phyloP scores from a whole-genome alignment of 345 rosid genomes.

The Aquilaria yunnanensis region DNA sequence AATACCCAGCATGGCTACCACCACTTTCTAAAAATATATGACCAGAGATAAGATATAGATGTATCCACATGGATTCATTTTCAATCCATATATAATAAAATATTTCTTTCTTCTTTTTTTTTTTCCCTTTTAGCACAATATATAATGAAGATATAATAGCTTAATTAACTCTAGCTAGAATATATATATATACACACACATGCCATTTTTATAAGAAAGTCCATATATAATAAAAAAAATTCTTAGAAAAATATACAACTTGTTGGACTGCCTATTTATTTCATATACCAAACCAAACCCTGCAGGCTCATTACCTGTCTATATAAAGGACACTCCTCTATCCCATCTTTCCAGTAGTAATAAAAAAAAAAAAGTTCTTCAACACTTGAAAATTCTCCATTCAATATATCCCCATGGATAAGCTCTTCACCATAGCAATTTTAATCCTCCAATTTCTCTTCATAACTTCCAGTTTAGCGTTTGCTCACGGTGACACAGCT shows the following conservation, averaged over 20 bases:
- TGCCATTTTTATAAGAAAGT: no score
- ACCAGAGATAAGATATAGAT: background rate
- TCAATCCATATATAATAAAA: no score
- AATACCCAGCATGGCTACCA: background rate
- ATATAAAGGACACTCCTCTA: constrained; percentile 19
- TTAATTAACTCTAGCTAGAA: no score
- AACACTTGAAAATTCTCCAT: background rate
- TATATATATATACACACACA: no score
- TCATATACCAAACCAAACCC: no score
- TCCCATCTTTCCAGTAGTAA: constrained; percentile 10
- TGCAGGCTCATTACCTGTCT: constrained; percentile 6
- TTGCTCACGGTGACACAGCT: constrained; percentile 19
- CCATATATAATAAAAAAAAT: no score
- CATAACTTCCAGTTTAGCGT: background rate
- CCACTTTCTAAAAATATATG: background rate
- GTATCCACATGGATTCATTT: no score
- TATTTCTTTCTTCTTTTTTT: no score
- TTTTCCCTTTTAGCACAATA: no score
- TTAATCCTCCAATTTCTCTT: constrained; percentile 12
- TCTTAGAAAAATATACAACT: background rate
- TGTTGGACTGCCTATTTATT: background rate
- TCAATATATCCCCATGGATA: constrained; percentile 18
- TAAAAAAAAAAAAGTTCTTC: background rate
- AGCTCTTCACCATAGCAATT: constrained; percentile 11
- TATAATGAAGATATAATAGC: no score